Evolutionary conservation across 768 basidiomycete genomes (phyloP).

Genomic region (Kwoniella dendrophila): DNA sequence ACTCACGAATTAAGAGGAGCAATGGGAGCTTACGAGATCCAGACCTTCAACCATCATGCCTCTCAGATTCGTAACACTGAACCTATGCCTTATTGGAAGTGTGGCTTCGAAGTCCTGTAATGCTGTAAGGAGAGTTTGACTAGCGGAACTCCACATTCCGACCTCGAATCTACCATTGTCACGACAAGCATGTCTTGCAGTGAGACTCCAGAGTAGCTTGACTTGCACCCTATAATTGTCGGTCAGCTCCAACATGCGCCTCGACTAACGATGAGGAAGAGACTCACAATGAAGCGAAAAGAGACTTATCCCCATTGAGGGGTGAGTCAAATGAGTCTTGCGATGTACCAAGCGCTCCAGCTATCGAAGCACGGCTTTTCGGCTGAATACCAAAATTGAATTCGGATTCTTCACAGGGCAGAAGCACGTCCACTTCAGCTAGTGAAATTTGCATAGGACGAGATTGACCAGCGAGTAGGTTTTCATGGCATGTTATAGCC

Average conservation of each 20-base stretch:
- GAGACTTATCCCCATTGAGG: constrained; percentile 15
- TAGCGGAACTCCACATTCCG: constrained; percentile 5
- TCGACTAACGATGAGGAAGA: too few species aligned
- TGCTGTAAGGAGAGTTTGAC: constrained; percentile 19
- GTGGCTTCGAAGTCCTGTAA: constrained; percentile 22
- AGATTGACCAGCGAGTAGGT: constrained; percentile 22
- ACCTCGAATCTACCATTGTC: constrained; percentile 9
- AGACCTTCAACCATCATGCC: constrained; percentile 30
- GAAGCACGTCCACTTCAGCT: constrained; percentile 22
- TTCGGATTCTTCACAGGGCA: constrained; percentile 29
- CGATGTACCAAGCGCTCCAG: constrained; percentile 13
- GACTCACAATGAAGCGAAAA: constrained; percentile 28
- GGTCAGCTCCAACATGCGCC: too few species aligned
- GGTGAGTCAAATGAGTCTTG: neutral
- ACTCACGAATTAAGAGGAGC: neutral
- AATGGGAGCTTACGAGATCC: constrained; percentile 14
- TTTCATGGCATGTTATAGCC: constrained; percentile 28
- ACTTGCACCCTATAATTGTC: constrained; percentile 24
- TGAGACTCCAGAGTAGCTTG: constrained; percentile 26
- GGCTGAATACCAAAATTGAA: constrained; percentile 27
- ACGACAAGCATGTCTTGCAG: constrained; percentile 25
- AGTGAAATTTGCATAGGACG: constrained; percentile 25
- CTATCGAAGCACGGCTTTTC: constrained; percentile 14
- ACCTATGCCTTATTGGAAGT: constrained; percentile 21
- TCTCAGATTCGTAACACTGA: constrained; percentile 22